Evolutionary conservation across 2,329 filamentous ascomycete species (phyloP).

Genomic region (Hypomyces rosellus): DNA sequence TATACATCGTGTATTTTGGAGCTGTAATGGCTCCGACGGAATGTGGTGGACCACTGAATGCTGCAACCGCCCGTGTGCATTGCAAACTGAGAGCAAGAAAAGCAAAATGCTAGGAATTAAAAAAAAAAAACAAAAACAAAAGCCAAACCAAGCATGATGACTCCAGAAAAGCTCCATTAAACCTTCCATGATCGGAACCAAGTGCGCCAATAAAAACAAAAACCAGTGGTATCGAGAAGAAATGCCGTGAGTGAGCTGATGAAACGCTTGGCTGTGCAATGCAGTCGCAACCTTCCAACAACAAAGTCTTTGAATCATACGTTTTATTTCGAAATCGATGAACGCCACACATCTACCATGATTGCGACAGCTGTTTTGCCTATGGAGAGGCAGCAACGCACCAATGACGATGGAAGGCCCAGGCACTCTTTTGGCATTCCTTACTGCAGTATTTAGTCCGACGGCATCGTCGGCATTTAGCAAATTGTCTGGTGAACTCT

Average conservation of each 20-base stretch:
- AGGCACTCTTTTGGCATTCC: conserved; percentile 97
- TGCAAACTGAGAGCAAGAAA: not conserved
- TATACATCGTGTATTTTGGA: conserved; percentile 7
- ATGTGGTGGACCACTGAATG: not conserved
- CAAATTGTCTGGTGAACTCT: conserved; percentile 91
- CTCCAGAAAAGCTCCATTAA: conserved; percentile 1
- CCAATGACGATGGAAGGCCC: conserved; percentile 98
- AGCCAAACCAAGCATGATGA: conserved; percentile 9
- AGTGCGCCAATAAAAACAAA: conserved; percentile 17
- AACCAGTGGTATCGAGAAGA: conserved; percentile 40
- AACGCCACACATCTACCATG: not conserved
- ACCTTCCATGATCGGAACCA: conserved; percentile 5
- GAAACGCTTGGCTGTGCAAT: conserved; percentile 38
- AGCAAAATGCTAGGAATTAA: conserved; percentile 1
- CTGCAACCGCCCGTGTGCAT: not conserved
- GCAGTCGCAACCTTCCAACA: conserved; percentile 28
- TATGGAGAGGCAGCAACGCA: conserved; percentile 68
- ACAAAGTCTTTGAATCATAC: conserved; percentile 22
- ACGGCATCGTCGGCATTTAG: conserved; percentile 92
- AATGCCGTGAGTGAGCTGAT: conserved; percentile 33
- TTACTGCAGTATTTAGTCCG: conserved; percentile 99
- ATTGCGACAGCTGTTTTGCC: conserved; percentile 8
- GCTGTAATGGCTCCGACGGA: not conserved
- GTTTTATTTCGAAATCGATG: conserved; percentile 1
- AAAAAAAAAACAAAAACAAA: not conserved